A percentile compares a stretch with the other conserved stretches of the same genome.
Conservation (phyloP, 495 filamentous ascomycete species). For the Rhypophila decipiens region DNA sequence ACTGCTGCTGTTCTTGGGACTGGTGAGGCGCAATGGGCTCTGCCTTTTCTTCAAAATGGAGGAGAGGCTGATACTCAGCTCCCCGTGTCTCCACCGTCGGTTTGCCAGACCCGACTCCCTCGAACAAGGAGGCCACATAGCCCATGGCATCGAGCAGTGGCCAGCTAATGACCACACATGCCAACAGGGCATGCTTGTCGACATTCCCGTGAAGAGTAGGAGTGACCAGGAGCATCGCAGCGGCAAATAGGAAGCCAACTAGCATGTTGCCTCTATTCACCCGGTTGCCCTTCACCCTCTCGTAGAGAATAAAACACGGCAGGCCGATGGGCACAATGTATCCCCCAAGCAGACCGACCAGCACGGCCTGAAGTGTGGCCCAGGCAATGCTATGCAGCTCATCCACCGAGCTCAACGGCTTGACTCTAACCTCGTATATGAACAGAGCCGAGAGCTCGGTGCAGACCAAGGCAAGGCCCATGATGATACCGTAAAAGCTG, state of each 20-base stretch:
- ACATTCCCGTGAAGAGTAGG: constrained; percentile 6
- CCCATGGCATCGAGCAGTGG: constrained; percentile 9
- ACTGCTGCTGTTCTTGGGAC: too few relatives aligned
- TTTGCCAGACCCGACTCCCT: neutral
- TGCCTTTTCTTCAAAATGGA: neutral
- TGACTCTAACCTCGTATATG: constrained; percentile 5
- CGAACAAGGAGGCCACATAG: constrained; percentile 5
- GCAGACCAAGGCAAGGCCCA: constrained; percentile 10
- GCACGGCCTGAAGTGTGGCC: constrained; percentile 11
- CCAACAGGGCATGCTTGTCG: constrained; percentile 6
- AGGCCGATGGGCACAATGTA: constrained; percentile 4
- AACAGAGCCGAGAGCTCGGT: constrained; percentile 11
- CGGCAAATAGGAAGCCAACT: constrained; percentile 7
- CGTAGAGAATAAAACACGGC: too few relatives aligned
- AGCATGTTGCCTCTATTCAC: too few relatives aligned
- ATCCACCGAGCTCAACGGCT: constrained; percentile 2
- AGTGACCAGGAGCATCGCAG: constrained; percentile 5
- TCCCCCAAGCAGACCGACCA: constrained; percentile 4
- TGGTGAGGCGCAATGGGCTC: too few relatives aligned
- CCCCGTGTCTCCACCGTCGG: too few relatives aligned
- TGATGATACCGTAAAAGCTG: constrained; percentile 8
- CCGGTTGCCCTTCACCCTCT: too few relatives aligned
- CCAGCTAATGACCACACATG: constrained; percentile 11
- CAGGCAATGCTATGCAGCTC: constrained; percentile 14
- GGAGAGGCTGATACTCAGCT: neutral